Percentiles rank a stretch among this genome's conserved stretches.
These are phyloP conservation scores for Tardiomyces digboiensis DNA, from an alignment of 1,139 yeast genomes.

Conservation along the genomic window DNA sequence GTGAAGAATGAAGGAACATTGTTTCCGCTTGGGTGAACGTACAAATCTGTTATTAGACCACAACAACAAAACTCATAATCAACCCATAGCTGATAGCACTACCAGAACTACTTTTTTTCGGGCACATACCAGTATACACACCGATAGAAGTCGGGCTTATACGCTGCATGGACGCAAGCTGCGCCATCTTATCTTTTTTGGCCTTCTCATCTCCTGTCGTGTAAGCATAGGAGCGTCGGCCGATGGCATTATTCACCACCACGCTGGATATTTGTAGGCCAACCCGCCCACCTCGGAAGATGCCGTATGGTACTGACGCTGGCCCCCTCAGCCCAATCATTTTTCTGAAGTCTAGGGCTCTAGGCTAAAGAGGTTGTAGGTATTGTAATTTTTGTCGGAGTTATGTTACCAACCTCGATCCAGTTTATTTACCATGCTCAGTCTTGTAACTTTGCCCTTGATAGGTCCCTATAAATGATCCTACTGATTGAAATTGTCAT, in stretches of 20 bases:
- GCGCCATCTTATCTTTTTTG: not conserved
- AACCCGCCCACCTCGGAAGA: not conserved
- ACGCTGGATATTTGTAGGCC: not conserved
- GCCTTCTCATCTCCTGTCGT: not conserved
- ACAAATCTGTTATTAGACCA: constrained; percentile 14
- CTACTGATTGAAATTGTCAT: no score
- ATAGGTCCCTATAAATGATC: no score
- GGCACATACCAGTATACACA: not conserved
- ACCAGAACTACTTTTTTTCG: not conserved
- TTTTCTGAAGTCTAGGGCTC: no score
- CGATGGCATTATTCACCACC: not conserved
- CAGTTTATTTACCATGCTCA: no score
- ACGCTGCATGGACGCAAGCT: not conserved
- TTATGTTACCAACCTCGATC: not conserved
- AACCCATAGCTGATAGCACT: constrained; percentile 33
- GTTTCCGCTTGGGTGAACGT: constrained; percentile 11
- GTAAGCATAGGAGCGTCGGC: not conserved
- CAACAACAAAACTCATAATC: constrained; percentile 2
- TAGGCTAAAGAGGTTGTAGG: no score
- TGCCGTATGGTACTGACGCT: not conserved
- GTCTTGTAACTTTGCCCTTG: no score
- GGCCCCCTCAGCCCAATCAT: not conserved
- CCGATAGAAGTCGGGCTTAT: not conserved
- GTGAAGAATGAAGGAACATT: constrained; percentile 14
- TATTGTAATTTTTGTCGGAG: not conserved